Evolutionary conservation across 805 yeast genomes (phyloP).

Genomic region (Lipomyces mesembrius): DNA sequence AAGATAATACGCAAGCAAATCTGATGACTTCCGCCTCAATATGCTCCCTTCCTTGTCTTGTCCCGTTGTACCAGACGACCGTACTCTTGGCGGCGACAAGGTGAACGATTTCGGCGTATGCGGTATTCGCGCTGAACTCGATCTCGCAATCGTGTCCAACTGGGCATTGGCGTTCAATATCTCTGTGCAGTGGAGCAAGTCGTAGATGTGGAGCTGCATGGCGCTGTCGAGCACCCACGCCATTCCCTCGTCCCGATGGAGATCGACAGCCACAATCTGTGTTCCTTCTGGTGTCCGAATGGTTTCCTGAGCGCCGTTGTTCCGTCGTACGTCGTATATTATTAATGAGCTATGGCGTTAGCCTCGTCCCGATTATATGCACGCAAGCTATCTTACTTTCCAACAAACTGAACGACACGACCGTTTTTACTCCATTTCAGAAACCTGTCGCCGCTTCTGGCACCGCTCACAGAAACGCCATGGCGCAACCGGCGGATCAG

Average conservation of each 20-base stretch:
- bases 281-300: constrained; percentile 20
- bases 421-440: constrained; percentile 36
- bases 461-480: background rate
- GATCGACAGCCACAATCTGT: constrained; percentile 22
- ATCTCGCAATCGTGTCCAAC: background rate
- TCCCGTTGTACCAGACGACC: background rate
- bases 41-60: background rate
- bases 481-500: constrained; percentile 29
- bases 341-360: constrained; percentile 17
- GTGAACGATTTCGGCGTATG: background rate
- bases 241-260: constrained; percentile 31
- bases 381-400: constrained; percentile 8
- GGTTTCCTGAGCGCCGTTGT: constrained; percentile 31
- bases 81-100: background rate
- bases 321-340: constrained; percentile 33
- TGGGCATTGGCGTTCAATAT: constrained; percentile 5
- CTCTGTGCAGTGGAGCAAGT: constrained; percentile 28
- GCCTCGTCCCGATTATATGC: background rate
- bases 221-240: constrained; percentile 34
- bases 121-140: background rate
- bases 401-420: constrained; percentile 27
- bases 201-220: constrained; percentile 30
- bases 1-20: constrained; percentile 28
- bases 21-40: constrained; percentile 16
- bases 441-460: constrained; percentile 8